phyloP scores from a whole-genome alignment of 257 asterid species.

The Handroanthus guayacan region DNA sequence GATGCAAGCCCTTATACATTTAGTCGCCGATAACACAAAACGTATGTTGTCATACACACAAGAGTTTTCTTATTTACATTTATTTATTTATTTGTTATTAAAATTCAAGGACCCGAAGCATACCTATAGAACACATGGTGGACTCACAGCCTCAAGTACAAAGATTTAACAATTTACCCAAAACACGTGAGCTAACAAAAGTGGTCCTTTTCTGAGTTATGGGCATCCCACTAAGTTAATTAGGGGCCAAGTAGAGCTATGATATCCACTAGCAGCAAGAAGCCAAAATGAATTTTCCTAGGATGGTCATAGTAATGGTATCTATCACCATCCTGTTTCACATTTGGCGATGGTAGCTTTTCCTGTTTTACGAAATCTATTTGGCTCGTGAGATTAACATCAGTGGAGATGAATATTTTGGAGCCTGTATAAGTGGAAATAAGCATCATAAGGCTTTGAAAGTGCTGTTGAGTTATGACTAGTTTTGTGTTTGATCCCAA shows the following conservation, averaged over 20 bases:
- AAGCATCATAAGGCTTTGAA: background rate
- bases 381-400: background rate
- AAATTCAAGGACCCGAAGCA: background rate
- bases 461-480: background rate
- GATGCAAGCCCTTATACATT: no score
- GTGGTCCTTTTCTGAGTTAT: background rate
- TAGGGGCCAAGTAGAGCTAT: background rate
- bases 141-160: background rate
- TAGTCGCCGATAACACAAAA: no score
- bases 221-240: constrained; percentile 23
- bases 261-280: background rate
- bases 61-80: no score
- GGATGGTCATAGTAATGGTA: background rate
- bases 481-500: background rate
- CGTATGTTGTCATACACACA: no score
- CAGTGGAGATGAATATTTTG: background rate
- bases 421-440: background rate
- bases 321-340: background rate
- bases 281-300: background rate
- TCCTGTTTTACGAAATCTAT: background rate
- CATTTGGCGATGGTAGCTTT: background rate
- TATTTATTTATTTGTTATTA: no score
- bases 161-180: background rate
- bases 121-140: constrained; percentile 1
- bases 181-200: constrained; percentile 21